A percentile compares a stretch with the other conserved stretches of the same genome.
Conservation (phyloP, 2,329 filamentous ascomycete species). For the Paraphoma sp. region DNA sequence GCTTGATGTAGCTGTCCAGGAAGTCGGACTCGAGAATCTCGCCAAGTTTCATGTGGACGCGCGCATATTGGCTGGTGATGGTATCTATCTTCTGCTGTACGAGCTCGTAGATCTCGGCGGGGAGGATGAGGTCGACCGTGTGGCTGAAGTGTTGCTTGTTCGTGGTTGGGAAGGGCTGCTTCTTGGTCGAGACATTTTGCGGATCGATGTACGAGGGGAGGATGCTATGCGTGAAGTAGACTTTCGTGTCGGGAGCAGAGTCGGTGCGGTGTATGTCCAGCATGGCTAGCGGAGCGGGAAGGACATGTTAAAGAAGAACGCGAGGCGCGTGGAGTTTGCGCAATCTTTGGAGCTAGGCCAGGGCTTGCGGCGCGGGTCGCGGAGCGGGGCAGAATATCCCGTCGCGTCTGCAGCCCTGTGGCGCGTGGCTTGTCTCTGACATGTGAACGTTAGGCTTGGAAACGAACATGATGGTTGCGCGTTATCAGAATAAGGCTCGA, state of each 20-base stretch:
- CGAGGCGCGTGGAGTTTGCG: no score
- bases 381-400: neutral
- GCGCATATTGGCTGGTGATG: constrained; percentile 62
- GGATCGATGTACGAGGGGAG: constrained; percentile 73
- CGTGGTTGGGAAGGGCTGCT: constrained; percentile 77
- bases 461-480: no score
- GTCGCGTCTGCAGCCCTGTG: neutral
- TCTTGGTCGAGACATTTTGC: constrained; percentile 62
- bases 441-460: neutral
- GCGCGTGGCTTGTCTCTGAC: neutral
- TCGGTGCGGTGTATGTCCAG: constrained; percentile 43
- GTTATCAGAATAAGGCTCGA: no score
- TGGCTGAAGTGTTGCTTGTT: constrained; percentile 71
- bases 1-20: constrained; percentile 83
- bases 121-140: constrained; percentile 75
- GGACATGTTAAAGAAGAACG: no score
- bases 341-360: neutral
- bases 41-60: constrained; percentile 74
- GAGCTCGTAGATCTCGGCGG: constrained; percentile 65
- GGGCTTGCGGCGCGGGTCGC: constrained; percentile 1
- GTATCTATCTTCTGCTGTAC: constrained; percentile 61
- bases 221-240: constrained; percentile 73
- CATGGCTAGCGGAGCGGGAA: constrained; percentile 22
- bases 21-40: constrained; percentile 77
- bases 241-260: constrained; percentile 63